Base-by-base conservation (phyloP, 768 basidiomycete species). In the Ramaria sp. region DNA sequence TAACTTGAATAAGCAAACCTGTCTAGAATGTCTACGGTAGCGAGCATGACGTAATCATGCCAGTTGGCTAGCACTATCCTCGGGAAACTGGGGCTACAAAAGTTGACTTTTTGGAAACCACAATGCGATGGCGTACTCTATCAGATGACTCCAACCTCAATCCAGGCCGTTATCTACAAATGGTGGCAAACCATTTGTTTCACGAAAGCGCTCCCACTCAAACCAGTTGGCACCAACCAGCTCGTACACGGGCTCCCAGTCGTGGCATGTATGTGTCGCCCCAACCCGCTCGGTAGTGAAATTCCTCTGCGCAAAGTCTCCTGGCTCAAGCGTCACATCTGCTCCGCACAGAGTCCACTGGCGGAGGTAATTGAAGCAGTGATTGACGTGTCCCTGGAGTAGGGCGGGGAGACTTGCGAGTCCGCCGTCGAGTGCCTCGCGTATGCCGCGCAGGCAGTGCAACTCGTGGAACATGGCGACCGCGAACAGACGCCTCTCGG, bases 341-440 rank as follows among this genome's bases (percentile, higher is more conserved):
- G 77, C 72, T 9, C 67, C 63, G 60, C 79, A 81, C 24, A 80
- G 67, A 0, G 69, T 65, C 65, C 69, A 70, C 61, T 76, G 70
- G 15, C 78, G 68, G 48, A 81, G 63, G 62, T 78, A 79, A 51
- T 77, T 76, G 53, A 75, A 64, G 62, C 78, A 80, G 60, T 78
- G 79, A 4, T 69, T 64, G n/a, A 67, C 61, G 24, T 69, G 70
- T 22, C 34, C 52, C 30, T 58, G 19, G n/a, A 27, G 13, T 15
- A 30, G 3, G 4, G n/a, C 31, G 15, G 56, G n/a, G 37, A 33
- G 56, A 50, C 22, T 43, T 19, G 24, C 45, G 37, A 30, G 22
- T 12, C 38, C 37, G 30, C 31, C 30, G 7, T 53, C 59, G 43
- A 7, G 61, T 62, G 31, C 57, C 54, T 38, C 63, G 49, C 67